Percentiles rank a stretch among this genome's conserved stretches.
phyloP scores from a whole-genome alignment of 768 basidiomycete species.

The Boletus tylopilopsis region DNA sequence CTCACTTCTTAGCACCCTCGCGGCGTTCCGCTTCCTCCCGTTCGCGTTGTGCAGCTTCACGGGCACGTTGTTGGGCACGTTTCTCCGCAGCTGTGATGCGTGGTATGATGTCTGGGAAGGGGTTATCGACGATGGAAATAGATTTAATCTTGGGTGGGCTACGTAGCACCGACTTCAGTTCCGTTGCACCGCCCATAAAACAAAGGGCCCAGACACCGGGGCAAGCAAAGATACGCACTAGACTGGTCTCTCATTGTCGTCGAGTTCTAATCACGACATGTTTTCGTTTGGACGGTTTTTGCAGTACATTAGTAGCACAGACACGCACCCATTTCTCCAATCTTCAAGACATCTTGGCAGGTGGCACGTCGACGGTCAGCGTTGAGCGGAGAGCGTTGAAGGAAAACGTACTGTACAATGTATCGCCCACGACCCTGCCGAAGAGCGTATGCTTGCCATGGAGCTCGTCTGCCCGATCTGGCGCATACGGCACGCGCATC shows the following conservation, averaged over 20 bases:
- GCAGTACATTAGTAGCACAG: too few relatives aligned
- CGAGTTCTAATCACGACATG: slow-evolving; percentile 51
- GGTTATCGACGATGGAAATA: slow-evolving; percentile 85
- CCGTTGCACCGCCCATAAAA: background rate
- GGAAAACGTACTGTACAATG: slow-evolving; percentile 73
- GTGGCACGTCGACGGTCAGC: background rate
- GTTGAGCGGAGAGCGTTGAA: background rate
- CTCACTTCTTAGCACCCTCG: slow-evolving; percentile 86
- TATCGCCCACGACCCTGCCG: slow-evolving; percentile 85
- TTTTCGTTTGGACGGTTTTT: background rate
- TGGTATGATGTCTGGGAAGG: slow-evolving; percentile 92
- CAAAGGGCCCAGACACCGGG: background rate
- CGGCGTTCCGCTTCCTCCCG: slow-evolving; percentile 70
- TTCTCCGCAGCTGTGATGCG: slow-evolving; percentile 95
- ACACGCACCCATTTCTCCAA: slow-evolving; percentile 78
- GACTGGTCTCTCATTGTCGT: slow-evolving; percentile 67
- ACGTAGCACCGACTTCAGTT: background rate
- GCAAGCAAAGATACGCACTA: slow-evolving; percentile 51
- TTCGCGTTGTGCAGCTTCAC: slow-evolving; percentile 69
- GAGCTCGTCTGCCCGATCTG: slow-evolving; percentile 88
- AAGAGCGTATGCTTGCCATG: slow-evolving; percentile 95
- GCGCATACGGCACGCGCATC: background rate
- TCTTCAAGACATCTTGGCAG: slow-evolving; percentile 78
- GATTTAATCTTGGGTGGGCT: slow-evolving; percentile 91
- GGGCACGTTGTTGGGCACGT: slow-evolving; percentile 76